Conservation (phyloP, 768 basidiomycete species). For the Leccinum olivaceopallidum region DNA sequence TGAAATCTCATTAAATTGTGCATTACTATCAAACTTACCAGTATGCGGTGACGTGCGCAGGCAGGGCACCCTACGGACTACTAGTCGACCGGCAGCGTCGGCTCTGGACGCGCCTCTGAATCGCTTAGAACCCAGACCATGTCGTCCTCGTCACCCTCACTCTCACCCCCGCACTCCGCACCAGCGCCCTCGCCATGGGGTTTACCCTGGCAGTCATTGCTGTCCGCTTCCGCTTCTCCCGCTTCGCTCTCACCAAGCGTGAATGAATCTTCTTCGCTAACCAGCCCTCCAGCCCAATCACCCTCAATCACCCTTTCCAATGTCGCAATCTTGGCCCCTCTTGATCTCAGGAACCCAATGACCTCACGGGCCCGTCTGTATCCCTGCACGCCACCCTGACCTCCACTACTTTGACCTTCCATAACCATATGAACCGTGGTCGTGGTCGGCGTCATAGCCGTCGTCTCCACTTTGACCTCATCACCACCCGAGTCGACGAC, state of each 20-base stretch:
- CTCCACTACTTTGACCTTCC: not conserved
- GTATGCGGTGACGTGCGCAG: constrained; percentile 9
- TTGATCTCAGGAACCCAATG: constrained; percentile 60
- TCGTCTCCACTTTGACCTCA: constrained; percentile 29
- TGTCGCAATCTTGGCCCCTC: constrained; percentile 70
- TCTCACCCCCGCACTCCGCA: not conserved
- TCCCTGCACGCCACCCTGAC: constrained; percentile 36
- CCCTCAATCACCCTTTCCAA: constrained; percentile 47
- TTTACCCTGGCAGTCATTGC: not conserved
- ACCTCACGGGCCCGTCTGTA: constrained; percentile 75
- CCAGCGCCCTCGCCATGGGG: not conserved
- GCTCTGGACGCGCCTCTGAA: constrained; percentile 3
- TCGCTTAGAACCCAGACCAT: constrained; percentile 33
- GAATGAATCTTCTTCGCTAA: constrained; percentile 49
- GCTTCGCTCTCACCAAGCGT: constrained; percentile 26
- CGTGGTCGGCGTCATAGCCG: constrained; percentile 16
- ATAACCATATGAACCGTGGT: constrained; percentile 24
- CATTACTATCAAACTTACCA: not conserved
- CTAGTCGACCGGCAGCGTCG: not conserved
- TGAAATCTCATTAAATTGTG: not conserved
- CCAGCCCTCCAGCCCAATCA: constrained; percentile 69
- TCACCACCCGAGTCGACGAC: constrained; percentile 17
- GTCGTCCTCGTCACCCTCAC: constrained; percentile 31
- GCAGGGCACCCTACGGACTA: constrained; percentile 16
- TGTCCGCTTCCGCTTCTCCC: constrained; percentile 16